Base-by-base conservation (phyloP, 2,329 filamentous ascomycete species). In the Ceratocystis smalleyi region DNA sequence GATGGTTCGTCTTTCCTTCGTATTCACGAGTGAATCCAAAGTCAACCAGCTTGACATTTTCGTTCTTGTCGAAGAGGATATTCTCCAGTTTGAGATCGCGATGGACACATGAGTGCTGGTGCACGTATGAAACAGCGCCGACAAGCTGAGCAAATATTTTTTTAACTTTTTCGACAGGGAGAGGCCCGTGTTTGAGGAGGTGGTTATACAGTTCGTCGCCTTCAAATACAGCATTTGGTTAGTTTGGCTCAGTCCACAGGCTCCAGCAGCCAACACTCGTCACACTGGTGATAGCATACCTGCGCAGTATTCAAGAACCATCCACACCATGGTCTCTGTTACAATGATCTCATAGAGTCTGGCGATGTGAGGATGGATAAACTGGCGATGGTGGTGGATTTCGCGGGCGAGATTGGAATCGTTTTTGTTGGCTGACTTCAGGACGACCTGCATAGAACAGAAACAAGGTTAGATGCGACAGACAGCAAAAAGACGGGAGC, bases 21-120 rank as follows among this genome's bases (percentile, higher is more conserved):
- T 99, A 99, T 75, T 99, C 94, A 69, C 94, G 82, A 10, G 94
- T 99, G 72, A 99, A 99, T 19, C 94, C 94, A 77, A 99, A 99
- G 73, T 99, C 94, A 69, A 95, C 92, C 67, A 99, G 77, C 76
- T 99, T 99, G 69, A 99, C 94, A 71, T 97, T 96, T 72, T 95
- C 92, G 72, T 96, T 82, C 74, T 95, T 97, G 77, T 99, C 94
- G 69, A 99, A 81, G 57, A 99, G 63, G 10, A 67, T 64, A 35
- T 77, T 77, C 73, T 99, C 94, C 71, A 99, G 81, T 75, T 99
- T 99, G 64, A 99, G 78, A 73, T 99, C 94, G 69, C 94, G 89
- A 74, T 99, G 94, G 43, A 99, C 94, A 72, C 94, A 99, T 5
- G 88, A 91, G 71, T 95, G 91, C 73, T 86, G 87, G 75, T 99